Evolutionary conservation across 345 rosid genomes (phyloP).

Genomic region (Salix dunnii): DNA sequence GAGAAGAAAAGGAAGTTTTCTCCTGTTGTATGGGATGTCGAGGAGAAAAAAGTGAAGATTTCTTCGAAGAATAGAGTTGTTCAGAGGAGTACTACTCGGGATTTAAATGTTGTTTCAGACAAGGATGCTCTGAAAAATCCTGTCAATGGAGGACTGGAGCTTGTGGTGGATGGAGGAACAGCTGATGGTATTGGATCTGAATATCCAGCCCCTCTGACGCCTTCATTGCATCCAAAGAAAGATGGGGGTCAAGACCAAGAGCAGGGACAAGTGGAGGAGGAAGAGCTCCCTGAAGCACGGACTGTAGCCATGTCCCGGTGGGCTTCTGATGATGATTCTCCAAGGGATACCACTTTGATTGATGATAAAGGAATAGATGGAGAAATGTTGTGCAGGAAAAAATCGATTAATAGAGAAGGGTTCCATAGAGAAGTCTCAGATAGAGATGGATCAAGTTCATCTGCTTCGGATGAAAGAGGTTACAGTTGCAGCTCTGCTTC

Average conservation of each 20-base stretch:
- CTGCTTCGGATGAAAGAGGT: conserved; percentile 33
- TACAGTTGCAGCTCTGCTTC: conserved; percentile 18
- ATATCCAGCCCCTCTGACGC: conserved; percentile 7
- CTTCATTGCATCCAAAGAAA: conserved; percentile 12
- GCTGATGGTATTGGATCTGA: not conserved
- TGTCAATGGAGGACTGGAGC: conserved; percentile 10
- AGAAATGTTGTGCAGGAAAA: conserved; percentile 19
- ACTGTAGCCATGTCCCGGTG: conserved; percentile 57
- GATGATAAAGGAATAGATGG: conserved; percentile 25
- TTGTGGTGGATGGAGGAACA: not conserved
- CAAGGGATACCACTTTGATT: conserved; percentile 13
- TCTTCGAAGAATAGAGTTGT: conserved; percentile 25
- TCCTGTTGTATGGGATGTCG: conserved; percentile 45
- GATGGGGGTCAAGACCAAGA: conserved; percentile 25
- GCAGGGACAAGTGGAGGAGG: conserved; percentile 38
- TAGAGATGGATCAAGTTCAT: conserved; percentile 22
- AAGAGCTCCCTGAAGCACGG: conserved; percentile 32
- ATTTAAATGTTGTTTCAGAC: conserved; percentile 12
- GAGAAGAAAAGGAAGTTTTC: conserved; percentile 68
- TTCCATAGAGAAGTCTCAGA: conserved; percentile 31
- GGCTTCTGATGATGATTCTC: conserved; percentile 50
- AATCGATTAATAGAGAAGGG: conserved; percentile 46
- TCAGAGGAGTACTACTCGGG: conserved; percentile 14
- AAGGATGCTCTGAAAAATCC: conserved; percentile 16
- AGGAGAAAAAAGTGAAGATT: conserved; percentile 30